Percentiles rank a stretch among this genome's conserved stretches.
Evolutionary conservation across 2,329 filamentous ascomycete genomes (phyloP).

Genomic region (Mollisia scopiformis): DNA sequence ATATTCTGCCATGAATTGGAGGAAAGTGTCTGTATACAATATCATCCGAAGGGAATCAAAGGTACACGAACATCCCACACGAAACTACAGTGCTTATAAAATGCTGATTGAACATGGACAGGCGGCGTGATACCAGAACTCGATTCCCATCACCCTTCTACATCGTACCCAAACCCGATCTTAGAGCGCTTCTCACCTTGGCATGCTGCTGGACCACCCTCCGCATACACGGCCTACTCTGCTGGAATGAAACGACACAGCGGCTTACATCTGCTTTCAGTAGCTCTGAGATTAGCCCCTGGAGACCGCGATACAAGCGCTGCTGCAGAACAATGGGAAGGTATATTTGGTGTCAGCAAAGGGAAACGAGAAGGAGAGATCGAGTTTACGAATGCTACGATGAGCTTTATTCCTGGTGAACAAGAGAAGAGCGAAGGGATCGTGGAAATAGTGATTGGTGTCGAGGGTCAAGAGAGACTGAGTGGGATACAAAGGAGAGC

Average conservation of each 20-base stretch:
- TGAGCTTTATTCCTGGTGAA: conserved; percentile 40
- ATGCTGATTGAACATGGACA: neutral
- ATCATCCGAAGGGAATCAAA: conserved; percentile 46
- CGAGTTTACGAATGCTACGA: conserved; percentile 37
- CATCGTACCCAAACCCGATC: conserved; percentile 38
- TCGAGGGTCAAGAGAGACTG: conserved; percentile 31
- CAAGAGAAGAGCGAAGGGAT: conserved; percentile 41
- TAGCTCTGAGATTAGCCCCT: conserved; percentile 40
- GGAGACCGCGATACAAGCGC: conserved; percentile 40
- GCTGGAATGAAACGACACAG: conserved; percentile 40
- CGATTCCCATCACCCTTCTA: conserved; percentile 15
- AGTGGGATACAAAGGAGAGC: neutral
- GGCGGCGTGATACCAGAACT: conserved; percentile 26
- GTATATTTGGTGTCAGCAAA: conserved; percentile 39
- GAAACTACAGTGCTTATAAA: neutral
- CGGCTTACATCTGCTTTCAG: conserved; percentile 41
- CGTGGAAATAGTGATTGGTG: conserved; percentile 42
- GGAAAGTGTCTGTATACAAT: conserved; percentile 43
- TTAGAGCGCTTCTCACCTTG: conserved; percentile 44
- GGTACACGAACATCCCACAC: conserved; percentile 1
- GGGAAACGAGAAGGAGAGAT: conserved; percentile 22
- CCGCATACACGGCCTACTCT: conserved; percentile 38
- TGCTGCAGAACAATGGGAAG: conserved; percentile 44
- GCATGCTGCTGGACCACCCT: conserved; percentile 44
- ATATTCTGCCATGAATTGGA: conserved; percentile 40